A percentile compares a stretch with the other conserved stretches of the same genome.
phyloP scores from a whole-genome alignment of 306 rosid species.

The Vigna nakashimae region DNA sequence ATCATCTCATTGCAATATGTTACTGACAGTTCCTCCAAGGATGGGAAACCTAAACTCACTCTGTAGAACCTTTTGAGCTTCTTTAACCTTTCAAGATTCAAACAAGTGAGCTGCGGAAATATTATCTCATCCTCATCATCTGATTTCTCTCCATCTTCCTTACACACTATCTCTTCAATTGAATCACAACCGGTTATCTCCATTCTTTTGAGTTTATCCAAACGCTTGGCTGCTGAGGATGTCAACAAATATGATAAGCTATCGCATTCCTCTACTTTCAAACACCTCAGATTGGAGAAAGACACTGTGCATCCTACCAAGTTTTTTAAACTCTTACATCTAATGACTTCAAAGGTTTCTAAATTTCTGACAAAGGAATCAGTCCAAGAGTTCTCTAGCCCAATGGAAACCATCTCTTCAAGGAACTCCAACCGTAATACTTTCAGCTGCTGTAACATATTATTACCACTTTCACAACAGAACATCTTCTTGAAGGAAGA shows the following conservation, averaged over 20 bases:
- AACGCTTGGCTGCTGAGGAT: not conserved
- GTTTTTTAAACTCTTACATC: not conserved
- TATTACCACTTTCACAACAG: not conserved
- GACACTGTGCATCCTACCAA: not conserved
- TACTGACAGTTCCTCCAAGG: not conserved
- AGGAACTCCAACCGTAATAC: not conserved
- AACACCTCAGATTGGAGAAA: not conserved
- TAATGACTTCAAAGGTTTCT: not conserved
- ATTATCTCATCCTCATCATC: not conserved
- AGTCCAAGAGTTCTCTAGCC: not conserved
- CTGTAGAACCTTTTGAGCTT: rapidly evolving
- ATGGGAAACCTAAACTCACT: not conserved
- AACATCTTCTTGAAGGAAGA: constrained; percentile 7
- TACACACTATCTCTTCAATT: not conserved
- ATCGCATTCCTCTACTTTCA: rapidly evolving
- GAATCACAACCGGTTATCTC: rapidly evolving
- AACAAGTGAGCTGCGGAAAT: not conserved
- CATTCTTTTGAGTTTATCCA: not conserved
- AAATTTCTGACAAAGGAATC: not conserved
- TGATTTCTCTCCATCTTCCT: not conserved
- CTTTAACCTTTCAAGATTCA: rapidly evolving
- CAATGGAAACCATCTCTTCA: not conserved
- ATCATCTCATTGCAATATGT: rapidly evolving
- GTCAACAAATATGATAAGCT: not conserved
- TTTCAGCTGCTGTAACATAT: not conserved